Evolutionary conservation across 2,329 filamentous ascomycete genomes (phyloP), one percentile per base, ranked within the genome.

Genomic region (Rosellinia necatrix): DNA sequence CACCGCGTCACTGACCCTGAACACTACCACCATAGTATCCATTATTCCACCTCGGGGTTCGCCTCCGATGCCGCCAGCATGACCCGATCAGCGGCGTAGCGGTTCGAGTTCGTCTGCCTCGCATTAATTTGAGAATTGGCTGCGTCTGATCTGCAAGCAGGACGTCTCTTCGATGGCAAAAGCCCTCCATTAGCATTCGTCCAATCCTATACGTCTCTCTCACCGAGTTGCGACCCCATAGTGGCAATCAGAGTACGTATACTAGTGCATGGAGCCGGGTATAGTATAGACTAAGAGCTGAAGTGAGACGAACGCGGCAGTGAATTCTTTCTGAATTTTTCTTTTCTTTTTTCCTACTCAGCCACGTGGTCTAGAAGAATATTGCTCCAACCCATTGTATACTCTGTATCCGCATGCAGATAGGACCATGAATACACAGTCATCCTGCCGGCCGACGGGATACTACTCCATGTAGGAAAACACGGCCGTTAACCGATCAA

Each of bases 41-140:
- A 15, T 46, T 40, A 41, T 43, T 29, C 38, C 37, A 50, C 30
- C 34, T 37, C 51, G 50, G 46, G 13, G 24, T 42, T 55, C 46
- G 50, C 55, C 46, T 49, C 25, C 17, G 34, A 47, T 41, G 40
- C 46, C 13, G 46, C 55, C 55, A 58, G 55, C 40, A 2, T 13
- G 13, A 21, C 47, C 53, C 57, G 49, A 53, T n/a, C 24, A 3
- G 38, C 4, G 27, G 41, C 42, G 17, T 41, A 32, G 43, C 21
- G 42, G 27, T 50, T 43, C 35, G 44, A n/a, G 13, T 42, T 40
- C 22, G 34, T 52, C 40, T 48, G 37, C 41, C 32, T 48, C 22
- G 12, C 32, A 46, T 48, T 22, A 22, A 17, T n/a, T 8, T n/a
- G n/a, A n/a, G n/a, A n/a, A 29, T 9, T 27, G 24, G 22, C 40